phyloP scores from a whole-genome alignment of 2,329 filamentous ascomycete genomes.

The Aspergillus transmontanensis region DNA sequence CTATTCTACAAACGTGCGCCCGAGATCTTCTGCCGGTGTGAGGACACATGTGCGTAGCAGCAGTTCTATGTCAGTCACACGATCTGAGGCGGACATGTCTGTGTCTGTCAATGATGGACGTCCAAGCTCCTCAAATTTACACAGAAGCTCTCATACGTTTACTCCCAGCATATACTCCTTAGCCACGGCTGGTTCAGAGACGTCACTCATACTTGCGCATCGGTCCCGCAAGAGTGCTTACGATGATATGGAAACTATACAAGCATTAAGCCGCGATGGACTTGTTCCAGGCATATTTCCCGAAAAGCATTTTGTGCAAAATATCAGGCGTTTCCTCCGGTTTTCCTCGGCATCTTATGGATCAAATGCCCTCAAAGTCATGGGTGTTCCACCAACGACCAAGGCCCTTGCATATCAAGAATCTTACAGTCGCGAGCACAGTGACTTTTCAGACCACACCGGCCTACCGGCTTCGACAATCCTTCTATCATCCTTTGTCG shows the following conservation, averaged over 20 bases:
- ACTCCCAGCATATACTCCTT: slow-evolving; percentile 51
- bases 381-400: slow-evolving; percentile 43
- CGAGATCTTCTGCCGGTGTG: slow-evolving; percentile 42
- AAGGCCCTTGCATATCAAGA: slow-evolving; percentile 33
- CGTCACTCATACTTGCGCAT: slow-evolving; percentile 48
- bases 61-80: slow-evolving; percentile 46
- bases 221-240: slow-evolving; percentile 47
- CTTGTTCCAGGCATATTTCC: slow-evolving; percentile 50
- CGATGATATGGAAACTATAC: slow-evolving; percentile 48
- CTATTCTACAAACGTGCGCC: slow-evolving; percentile 40
- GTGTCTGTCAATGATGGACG: slow-evolving; percentile 33
- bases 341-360: slow-evolving; percentile 53
- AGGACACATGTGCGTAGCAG: slow-evolving; percentile 46
- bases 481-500: slow-evolving; percentile 70
- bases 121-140: slow-evolving; percentile 31
- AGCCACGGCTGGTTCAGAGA: slow-evolving; percentile 47
- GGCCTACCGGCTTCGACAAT: slow-evolving; percentile 50
- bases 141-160: slow-evolving; percentile 42
- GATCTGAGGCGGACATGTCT: slow-evolving; percentile 43
- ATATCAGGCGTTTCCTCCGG: slow-evolving; percentile 49
- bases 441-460: slow-evolving; percentile 48
- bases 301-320: slow-evolving; percentile 47
- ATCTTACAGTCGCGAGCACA: slow-evolving; percentile 46
- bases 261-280: slow-evolving; percentile 46
- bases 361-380: slow-evolving; percentile 49